phyloP scores from a whole-genome alignment of 108 stramenopile genomes.

The Cyclotella distinguenda region DNA sequence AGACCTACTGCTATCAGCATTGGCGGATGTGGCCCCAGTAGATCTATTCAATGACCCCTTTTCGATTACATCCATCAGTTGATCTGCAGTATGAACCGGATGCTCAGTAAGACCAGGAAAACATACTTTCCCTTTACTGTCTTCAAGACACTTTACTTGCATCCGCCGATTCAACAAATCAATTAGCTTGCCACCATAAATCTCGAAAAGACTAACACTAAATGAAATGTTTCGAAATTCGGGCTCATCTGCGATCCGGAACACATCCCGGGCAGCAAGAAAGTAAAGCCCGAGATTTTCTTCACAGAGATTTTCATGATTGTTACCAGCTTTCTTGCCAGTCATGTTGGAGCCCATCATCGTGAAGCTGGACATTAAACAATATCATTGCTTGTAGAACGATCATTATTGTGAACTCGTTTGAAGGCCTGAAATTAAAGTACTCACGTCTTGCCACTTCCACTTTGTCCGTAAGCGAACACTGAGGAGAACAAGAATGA shows the following conservation, averaged over 20 bases:
- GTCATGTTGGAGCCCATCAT: constrained; percentile 93
- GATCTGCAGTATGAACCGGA: constrained; percentile 67
- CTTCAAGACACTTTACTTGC: constrained; percentile 91
- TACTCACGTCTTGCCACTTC: constrained; percentile 79
- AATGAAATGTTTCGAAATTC: constrained; percentile 67
- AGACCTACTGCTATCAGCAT: constrained; percentile 89
- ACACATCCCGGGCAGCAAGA: constrained; percentile 90
- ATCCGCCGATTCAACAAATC: constrained; percentile 91
- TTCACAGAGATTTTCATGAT: constrained; percentile 35
- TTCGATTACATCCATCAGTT: constrained; percentile 89
- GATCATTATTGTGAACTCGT: background rate
- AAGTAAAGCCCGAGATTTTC: constrained; percentile 88
- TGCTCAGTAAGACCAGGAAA: constrained; percentile 93
- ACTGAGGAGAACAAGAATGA: constrained; percentile 28
- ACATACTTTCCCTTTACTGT: constrained; percentile 90
- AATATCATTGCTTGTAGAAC: constrained; percentile 19
- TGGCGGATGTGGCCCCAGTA: constrained; percentile 93
- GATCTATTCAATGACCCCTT: constrained; percentile 87
- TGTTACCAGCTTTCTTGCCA: constrained; percentile 67
- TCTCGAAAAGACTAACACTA: constrained; percentile 93
- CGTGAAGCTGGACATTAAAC: constrained; percentile 59
- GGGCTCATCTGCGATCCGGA: constrained; percentile 60
- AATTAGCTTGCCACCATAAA: constrained; percentile 96
- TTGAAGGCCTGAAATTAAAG: background rate
- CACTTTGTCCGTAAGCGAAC: constrained; percentile 95